Base-by-base conservation (phyloP, 768 basidiomycete species). In the Lactarius akahatsu region DNA sequence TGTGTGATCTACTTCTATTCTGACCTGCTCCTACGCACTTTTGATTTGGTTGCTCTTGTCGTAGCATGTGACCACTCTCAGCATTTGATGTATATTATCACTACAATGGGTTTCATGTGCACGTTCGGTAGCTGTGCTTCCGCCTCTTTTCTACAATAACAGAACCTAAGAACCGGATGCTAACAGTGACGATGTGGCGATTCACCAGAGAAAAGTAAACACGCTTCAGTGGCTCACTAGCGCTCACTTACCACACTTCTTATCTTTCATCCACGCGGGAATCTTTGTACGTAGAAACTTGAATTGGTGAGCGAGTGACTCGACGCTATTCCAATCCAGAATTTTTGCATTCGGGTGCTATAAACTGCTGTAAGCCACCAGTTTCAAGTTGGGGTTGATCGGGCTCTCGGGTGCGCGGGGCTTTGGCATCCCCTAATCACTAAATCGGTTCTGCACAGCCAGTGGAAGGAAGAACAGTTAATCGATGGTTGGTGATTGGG, bases 21-120 rank as follows among this genome's bases (percentile, higher is more conserved):
- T 63, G 58, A 59, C 26, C 54, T 30, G 56, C 60, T 64, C 55
- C 57, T 59, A 50, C 26, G 66, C 40, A 50, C 47, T 47, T 59
- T 56, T 57, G 43, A 55, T 60, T 68, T 67, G 52, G 57, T 30
- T 59, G 62, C 47, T 63, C n/a, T 55, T 56, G 57, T 36, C 61
- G 23, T 66, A 50, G 45, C 45, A 36, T 54, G 66, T 38, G 45
- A 64, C 55, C 64, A 59, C 59, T 63, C 65, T 61, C 62, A 63
- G 41, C 67, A 70, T 59, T 64, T 70, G 63, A 68, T 69, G 69
- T 70, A 70, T 58, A 65, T 60, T 70, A 70, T 65, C 64, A 68
- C 45, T 64, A 61, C 69, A 70, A 52, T 62, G 57, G 43, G 66
- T 34, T 63, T 30, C 47, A 63, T 45, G 50, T 56, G 61, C 34